These are phyloP conservation scores for Diaporthe nobilis DNA, from an alignment of 2,329 filamentous ascomycete genomes.

Conservation along the genomic window DNA sequence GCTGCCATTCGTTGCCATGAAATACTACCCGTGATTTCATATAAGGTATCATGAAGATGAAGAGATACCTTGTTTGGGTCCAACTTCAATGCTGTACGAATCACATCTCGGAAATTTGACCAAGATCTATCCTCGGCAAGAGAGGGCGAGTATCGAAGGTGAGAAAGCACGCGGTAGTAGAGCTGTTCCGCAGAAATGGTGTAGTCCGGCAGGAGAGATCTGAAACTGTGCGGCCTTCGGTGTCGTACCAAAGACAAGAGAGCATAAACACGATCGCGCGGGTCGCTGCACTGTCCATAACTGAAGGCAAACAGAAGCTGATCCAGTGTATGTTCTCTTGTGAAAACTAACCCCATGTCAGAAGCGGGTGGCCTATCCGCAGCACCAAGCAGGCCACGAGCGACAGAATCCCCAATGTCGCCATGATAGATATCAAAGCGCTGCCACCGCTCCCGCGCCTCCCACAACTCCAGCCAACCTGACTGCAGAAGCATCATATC, in stretches of 20 bases:
- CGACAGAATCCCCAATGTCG: neutral
- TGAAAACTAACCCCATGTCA: neutral
- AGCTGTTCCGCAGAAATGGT: slow-evolving; percentile 29
- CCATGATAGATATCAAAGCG: neutral
- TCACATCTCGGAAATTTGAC: slow-evolving; percentile 5
- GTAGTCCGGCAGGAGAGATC: slow-evolving; percentile 26
- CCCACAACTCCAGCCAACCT: slow-evolving; percentile 28
- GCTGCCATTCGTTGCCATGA: neutral
- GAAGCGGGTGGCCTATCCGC: neutral
- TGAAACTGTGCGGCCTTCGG: neutral
- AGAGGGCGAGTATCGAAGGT: neutral
- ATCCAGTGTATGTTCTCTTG: slow-evolving; percentile 15
- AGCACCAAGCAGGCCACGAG: neutral
- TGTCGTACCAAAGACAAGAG: slow-evolving; percentile 27
- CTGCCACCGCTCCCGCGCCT: slow-evolving; percentile 31
- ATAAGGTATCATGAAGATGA: slow-evolving; percentile 12
- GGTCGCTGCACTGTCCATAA: slow-evolving; percentile 28
- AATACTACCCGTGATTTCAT: neutral
- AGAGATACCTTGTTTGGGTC: neutral
- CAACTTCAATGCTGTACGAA: slow-evolving; percentile 1
- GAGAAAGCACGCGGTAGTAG: slow-evolving; percentile 29
- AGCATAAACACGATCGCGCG: slow-evolving; percentile 31
- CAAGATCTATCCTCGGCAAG: neutral
- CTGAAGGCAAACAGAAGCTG: slow-evolving; percentile 23
- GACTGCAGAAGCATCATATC: slow-evolving; percentile 22